Evolutionary conservation across 2,329 filamentous ascomycete genomes (phyloP).

Genomic region (Rugonectria rugulosa): DNA sequence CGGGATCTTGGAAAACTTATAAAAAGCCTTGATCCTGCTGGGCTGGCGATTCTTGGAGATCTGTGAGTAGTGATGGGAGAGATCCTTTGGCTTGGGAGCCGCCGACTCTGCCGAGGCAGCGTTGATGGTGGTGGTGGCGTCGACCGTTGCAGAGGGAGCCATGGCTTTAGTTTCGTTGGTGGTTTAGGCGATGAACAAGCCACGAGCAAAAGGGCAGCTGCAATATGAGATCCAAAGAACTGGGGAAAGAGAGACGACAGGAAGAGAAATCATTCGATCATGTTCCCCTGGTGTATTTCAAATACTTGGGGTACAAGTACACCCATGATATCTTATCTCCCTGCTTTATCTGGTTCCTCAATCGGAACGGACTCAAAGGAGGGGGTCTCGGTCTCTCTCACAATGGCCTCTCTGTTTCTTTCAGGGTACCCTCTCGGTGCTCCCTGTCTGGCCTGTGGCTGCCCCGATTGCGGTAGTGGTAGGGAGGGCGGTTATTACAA

Average conservation of each 20-base stretch:
- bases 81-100: constrained; percentile 65
- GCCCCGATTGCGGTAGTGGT: constrained; percentile 32
- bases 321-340: constrained; percentile 22
- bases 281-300: too few species aligned
- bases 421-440: too few species aligned
- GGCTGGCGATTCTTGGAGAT: constrained; percentile 69
- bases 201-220: too few species aligned
- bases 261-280: background rate
- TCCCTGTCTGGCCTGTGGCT: too few species aligned
- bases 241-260: background rate
- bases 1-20: constrained; percentile 79
- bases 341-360: background rate
- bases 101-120: background rate
- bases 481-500: constrained; percentile 31
- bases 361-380: background rate
- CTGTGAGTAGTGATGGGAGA: constrained; percentile 80
- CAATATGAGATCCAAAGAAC: too few species aligned
- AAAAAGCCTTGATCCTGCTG: constrained; percentile 80
- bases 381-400: too few species aligned
- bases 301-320: too few species aligned
- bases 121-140: background rate
- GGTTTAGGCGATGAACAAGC: too few species aligned
- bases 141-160: constrained; percentile 31
- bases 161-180: too few species aligned
- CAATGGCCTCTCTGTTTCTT: too few species aligned